phyloP scores from a whole-genome alignment of 164 flowering plant genomes.

The Aristolochia fimbriata region DNA sequence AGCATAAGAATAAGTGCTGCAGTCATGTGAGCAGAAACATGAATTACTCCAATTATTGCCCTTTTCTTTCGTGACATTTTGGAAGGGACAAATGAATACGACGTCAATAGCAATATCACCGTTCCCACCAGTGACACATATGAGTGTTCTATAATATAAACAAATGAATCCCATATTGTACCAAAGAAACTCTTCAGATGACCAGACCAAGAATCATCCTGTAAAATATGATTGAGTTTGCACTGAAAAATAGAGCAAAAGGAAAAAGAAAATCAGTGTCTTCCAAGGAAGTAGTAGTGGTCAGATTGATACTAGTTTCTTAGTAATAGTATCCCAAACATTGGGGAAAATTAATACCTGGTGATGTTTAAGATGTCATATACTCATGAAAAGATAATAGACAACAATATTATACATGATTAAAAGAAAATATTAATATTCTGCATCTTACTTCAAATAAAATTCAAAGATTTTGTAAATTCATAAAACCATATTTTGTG shows the following conservation, averaged over 20 bases:
- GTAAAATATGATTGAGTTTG: conserved; percentile 73
- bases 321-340: too few relatives aligned
- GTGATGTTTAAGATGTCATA: too few relatives aligned
- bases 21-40: conserved; percentile 79
- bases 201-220: conserved; percentile 70
- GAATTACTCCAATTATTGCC: conserved; percentile 64
- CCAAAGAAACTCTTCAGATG: conserved; percentile 70
- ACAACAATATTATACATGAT: too few relatives aligned
- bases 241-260: conserved; percentile 39
- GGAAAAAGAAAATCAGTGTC: not conserved
- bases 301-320: too few relatives aligned
- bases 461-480: too few relatives aligned
- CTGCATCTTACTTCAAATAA: too few relatives aligned
- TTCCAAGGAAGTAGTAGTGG: too few relatives aligned
- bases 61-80: conserved; percentile 76
- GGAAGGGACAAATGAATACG: conserved; percentile 73
- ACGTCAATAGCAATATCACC: conserved; percentile 41
- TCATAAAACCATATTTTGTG: too few relatives aligned
- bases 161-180: conserved; percentile 59
- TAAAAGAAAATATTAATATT: too few relatives aligned
- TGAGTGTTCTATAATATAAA: conserved; percentile 61
- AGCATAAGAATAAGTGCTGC: conserved; percentile 88
- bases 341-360: too few relatives aligned
- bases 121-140: conserved; percentile 63
- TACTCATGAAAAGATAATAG: too few relatives aligned